Conservation (phyloP, 495 filamentous ascomycete species). For the Polyplosphaeria fusca region DNA sequence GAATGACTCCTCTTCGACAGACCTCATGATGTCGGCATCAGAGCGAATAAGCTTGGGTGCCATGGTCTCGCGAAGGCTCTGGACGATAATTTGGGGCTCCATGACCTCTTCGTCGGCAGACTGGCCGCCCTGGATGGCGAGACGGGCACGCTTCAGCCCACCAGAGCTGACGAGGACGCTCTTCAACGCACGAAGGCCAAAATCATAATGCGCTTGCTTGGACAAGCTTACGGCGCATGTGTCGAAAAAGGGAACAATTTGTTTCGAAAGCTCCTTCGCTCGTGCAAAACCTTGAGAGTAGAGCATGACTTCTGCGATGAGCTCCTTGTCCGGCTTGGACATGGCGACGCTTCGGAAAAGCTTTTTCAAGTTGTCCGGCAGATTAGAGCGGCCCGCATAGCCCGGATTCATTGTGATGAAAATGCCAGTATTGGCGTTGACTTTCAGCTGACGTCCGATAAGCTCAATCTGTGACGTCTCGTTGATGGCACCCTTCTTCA, state of each 20-base stretch:
- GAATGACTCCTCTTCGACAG: slow-evolving; percentile 82
- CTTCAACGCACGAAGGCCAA: slow-evolving; percentile 94
- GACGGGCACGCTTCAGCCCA: slow-evolving; percentile 82
- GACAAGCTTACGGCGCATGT: slow-evolving; percentile 74
- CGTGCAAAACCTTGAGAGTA: slow-evolving; percentile 98
- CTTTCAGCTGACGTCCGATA: slow-evolving; percentile 78
- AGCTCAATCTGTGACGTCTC: slow-evolving; percentile 85
- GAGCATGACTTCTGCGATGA: slow-evolving; percentile 98
- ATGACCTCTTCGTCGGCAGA: slow-evolving; percentile 69
- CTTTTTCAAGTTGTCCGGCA: slow-evolving; percentile 99
- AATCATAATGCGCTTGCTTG: slow-evolving; percentile 98
- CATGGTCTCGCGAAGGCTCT: slow-evolving; percentile 97
- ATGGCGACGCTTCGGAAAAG: slow-evolving; percentile 98
- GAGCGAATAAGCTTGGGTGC: slow-evolving; percentile 90
- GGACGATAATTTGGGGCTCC: slow-evolving; percentile 97
- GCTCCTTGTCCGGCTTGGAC: slow-evolving; percentile 99
- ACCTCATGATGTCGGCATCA: slow-evolving; percentile 83
- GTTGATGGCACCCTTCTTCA: slow-evolving; percentile 75
- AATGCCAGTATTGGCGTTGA: slow-evolving; percentile 91
- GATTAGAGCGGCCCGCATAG: slow-evolving; percentile 94
- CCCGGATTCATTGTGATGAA: slow-evolving; percentile 99
- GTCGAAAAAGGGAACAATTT: slow-evolving; percentile 97
- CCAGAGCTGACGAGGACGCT: slow-evolving; percentile 97
- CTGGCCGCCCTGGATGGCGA: slow-evolving; percentile 49
- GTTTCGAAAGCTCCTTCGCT: slow-evolving; percentile 86